Percentiles rank a stretch among this genome's conserved stretches.
phyloP scores from a whole-genome alignment of 129 eudicot genomes.

The Chrysanthemum lavandulifolium region DNA sequence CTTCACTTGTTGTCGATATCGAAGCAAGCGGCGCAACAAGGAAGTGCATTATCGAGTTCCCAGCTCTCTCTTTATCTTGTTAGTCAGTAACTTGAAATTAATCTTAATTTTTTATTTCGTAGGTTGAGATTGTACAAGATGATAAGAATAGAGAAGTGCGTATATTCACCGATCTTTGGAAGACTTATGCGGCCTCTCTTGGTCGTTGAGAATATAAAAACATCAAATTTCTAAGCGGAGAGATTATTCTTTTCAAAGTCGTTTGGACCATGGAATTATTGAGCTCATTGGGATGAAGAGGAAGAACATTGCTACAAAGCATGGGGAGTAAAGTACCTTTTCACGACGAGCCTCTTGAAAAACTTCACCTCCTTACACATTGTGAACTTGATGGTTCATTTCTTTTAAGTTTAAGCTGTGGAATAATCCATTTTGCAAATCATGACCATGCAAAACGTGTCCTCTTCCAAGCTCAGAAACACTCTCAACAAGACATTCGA shows the following conservation, averaged over 20 bases:
- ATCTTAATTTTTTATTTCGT: neutral
- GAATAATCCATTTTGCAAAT: constrained; percentile 78
- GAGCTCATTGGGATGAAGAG: constrained; percentile 87
- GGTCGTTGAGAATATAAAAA: constrained; percentile 53
- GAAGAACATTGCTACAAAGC: constrained; percentile 89
- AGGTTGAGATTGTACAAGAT: constrained; percentile 86
- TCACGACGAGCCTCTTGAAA: constrained; percentile 10
- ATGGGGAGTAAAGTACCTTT: constrained; percentile 76
- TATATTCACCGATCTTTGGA: constrained; percentile 87
- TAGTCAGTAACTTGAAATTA: neutral
- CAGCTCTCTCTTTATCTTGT: no score
- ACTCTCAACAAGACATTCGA: constrained; percentile 89
- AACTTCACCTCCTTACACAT: constrained; percentile 61
- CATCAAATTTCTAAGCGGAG: constrained; percentile 49
- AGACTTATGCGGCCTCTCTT: constrained; percentile 92
- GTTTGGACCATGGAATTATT: constrained; percentile 63
- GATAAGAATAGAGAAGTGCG: constrained; percentile 72
- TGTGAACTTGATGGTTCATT: constrained; percentile 82
- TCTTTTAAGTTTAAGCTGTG: constrained; percentile 77
- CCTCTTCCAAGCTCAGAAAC: constrained; percentile 80
- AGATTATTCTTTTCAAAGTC: constrained; percentile 59
- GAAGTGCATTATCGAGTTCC: no score
- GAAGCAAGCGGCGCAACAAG: constrained; percentile 28
- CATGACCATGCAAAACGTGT: constrained; percentile 89
- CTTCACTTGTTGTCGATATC: constrained; percentile 62